phyloP scores from a whole-genome alignment of 2,329 filamentous ascomycete species.

The Boeremia exigua region DNA sequence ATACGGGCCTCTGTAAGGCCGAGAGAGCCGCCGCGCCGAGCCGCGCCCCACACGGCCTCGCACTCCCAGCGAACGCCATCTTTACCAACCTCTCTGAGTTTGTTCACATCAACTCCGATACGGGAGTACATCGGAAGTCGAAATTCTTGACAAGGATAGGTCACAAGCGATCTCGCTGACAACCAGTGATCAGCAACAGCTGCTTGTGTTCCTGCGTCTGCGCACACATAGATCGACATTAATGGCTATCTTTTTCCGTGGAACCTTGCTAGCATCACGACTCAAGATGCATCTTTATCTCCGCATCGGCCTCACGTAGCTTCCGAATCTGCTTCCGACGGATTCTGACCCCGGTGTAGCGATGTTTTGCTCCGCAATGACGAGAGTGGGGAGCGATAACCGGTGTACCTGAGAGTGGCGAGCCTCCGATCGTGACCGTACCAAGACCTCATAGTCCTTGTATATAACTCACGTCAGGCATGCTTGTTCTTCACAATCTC shows the following conservation, averaged over 20 bases:
- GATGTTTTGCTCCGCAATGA: conserved; percentile 15
- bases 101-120: neutral
- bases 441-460: conserved; percentile 1
- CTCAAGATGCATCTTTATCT: neutral
- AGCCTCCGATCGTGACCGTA: conserved; percentile 1
- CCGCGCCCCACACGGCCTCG: neutral
- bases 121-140: neutral
- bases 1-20: too few relatives aligned
- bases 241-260: neutral
- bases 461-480: conserved; percentile 2
- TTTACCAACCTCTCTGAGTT: neutral
- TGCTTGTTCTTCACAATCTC: neutral
- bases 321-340: conserved; percentile 18
- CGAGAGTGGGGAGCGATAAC: conserved; percentile 17
- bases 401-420: conserved; percentile 5
- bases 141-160: neutral
- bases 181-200: neutral
- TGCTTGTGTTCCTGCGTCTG: neutral
- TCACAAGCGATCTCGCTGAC: neutral
- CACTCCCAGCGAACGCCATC: neutral
- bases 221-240: neutral
- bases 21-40: neutral
- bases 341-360: neutral
- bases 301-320: conserved; percentile 1
- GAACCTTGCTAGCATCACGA: neutral